Conservation (phyloP, 2,329 filamentous ascomycete genomes). For the Claviceps arundinis region DNA sequence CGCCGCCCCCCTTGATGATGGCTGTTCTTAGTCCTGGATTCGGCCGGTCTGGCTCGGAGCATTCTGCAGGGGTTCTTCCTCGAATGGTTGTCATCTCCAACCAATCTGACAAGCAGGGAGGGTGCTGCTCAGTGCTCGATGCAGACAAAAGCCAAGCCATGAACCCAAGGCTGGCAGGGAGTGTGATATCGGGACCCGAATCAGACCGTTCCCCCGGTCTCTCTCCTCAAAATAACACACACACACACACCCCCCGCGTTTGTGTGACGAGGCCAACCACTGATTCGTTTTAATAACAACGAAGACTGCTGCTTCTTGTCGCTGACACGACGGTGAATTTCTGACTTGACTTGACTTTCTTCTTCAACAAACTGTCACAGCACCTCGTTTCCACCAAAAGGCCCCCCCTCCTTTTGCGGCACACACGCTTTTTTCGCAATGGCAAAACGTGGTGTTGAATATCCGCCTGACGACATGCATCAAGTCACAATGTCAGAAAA, state of each 20-base stretch:
- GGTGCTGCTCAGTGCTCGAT: neutral
- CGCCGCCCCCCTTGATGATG: neutral
- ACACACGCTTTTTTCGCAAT: neutral
- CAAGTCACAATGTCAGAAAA: neutral
- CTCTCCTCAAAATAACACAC: neutral
- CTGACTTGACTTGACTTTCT: neutral
- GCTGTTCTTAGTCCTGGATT: neutral
- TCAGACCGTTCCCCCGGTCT: neutral
- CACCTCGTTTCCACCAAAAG: neutral
- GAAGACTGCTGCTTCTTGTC: neutral
- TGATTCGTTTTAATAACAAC: neutral
- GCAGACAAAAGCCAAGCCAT: neutral
- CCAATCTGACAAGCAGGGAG: neutral
- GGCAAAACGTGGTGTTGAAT: neutral
- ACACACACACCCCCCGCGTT: neutral
- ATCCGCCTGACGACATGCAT: neutral
- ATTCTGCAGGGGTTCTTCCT: neutral
- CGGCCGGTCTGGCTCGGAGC: neutral
- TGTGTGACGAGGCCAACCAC: neutral
- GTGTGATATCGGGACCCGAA: neutral
- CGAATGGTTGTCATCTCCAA: neutral
- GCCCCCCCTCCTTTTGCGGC: neutral
- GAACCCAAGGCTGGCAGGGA: neutral
- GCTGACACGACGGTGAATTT: neutral
- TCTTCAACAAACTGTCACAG: neutral